Conservation (phyloP, 371 early-diverging fungal species). For the Rhizopus delemar region DNA sequence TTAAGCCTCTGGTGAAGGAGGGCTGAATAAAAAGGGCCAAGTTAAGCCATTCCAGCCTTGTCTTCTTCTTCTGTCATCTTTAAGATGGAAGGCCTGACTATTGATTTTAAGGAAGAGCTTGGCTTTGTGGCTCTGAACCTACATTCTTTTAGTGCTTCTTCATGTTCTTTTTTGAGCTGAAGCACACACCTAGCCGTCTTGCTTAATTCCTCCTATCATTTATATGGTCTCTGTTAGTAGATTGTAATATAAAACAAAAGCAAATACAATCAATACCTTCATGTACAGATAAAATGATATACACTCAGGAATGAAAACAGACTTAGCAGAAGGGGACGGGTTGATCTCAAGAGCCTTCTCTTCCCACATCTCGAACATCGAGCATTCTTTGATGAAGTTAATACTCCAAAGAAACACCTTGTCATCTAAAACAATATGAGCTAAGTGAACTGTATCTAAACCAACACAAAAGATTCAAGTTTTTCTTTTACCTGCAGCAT, state of each 20-base stretch:
- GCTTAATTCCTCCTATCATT: too few species aligned
- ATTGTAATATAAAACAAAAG: conserved; percentile 16
- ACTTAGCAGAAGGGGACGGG: conserved; percentile 15
- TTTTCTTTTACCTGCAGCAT: conserved; percentile 19
- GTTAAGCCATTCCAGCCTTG: conserved; percentile 16
- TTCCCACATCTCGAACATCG: conserved; percentile 20
- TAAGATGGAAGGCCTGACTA: conserved; percentile 18
- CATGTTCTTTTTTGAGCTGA: conserved; percentile 23
- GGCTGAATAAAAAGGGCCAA: conserved; percentile 14
- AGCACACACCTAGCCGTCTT: not conserved
- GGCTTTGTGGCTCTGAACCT: conserved; percentile 6
- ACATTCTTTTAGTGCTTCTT: conserved; percentile 5
- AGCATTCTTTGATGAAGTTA: conserved; percentile 10
- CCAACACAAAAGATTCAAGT: conserved; percentile 8
- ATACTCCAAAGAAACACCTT: conserved; percentile 16
- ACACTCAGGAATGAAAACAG: conserved; percentile 10
- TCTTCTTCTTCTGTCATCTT: conserved; percentile 17
- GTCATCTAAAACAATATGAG: conserved; percentile 14
- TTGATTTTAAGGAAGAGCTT: conserved; percentile 6
- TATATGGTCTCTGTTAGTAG: too few species aligned
- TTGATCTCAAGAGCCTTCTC: conserved; percentile 14
- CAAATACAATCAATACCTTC: conserved; percentile 18
- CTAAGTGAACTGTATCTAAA: conserved; percentile 9
- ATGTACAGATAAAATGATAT: conserved; percentile 17
- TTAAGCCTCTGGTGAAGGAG: conserved; percentile 6